Evolutionary conservation across 225 moss, liverwort and hornwort species (phyloP).

Genomic region (Physcomitrellopsis africana): DNA sequence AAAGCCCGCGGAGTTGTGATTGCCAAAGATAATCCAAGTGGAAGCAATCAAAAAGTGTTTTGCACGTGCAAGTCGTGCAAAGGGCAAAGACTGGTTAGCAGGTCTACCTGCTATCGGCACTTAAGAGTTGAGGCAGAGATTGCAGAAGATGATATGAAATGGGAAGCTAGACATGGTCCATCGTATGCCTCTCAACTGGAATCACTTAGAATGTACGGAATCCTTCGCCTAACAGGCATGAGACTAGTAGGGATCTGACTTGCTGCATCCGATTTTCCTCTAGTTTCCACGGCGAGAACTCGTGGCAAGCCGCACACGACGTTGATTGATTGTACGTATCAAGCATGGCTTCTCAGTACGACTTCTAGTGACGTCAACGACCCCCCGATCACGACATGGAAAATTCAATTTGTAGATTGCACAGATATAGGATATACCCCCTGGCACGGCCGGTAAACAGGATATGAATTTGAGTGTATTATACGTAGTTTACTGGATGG

Average conservation of each 20-base stretch:
- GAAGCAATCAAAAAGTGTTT: slow-evolving; percentile 44
- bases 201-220: slow-evolving; percentile 35
- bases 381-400: neutral
- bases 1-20: slow-evolving; percentile 56
- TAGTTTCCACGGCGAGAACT: slow-evolving; percentile 17
- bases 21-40: slow-evolving; percentile 24
- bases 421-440: slow-evolving; percentile 4
- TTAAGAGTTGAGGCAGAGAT: slow-evolving; percentile 43
- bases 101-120: slow-evolving; percentile 58
- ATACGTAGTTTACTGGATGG: slow-evolving; percentile 30
- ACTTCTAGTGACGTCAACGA: slow-evolving; percentile 1
- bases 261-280: neutral
- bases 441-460: neutral
- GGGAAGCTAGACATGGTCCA: slow-evolving; percentile 21
- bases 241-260: slow-evolving; percentile 20
- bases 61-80: slow-evolving; percentile 46
- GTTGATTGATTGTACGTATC: slow-evolving; percentile 12
- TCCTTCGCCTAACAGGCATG: slow-evolving; percentile 38
- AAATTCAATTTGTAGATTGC: neutral
- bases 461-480: slow-evolving; percentile 33
- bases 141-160: slow-evolving; percentile 36
- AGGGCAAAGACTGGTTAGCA: slow-evolving; percentile 49
- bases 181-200: slow-evolving; percentile 24
- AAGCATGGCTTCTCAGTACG: slow-evolving; percentile 1
- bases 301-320: neutral